These are phyloP conservation scores for Hylodesmum podocarpum DNA, from an alignment of 306 rosid genomes.

Conservation along the genomic window DNA sequence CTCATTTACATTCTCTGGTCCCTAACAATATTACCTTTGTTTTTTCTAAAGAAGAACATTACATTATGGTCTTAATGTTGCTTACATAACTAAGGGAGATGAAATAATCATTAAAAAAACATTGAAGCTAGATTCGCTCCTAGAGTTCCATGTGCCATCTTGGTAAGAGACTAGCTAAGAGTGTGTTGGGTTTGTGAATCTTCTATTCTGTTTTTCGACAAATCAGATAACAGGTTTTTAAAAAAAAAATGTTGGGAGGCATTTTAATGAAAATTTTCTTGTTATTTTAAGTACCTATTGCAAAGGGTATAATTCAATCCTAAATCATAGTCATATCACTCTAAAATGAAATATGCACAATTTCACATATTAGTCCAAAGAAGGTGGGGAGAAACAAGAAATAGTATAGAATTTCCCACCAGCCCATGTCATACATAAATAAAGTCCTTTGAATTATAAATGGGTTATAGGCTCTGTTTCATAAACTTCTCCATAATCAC, in stretches of 20 bases:
- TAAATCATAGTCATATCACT: slow-evolving; percentile 1
- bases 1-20: too few relatives aligned
- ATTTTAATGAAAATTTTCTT: background rate
- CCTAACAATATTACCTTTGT: too few relatives aligned
- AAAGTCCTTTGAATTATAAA: background rate
- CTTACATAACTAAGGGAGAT: background rate
- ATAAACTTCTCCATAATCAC: background rate
- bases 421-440: slow-evolving; percentile 6
- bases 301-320: background rate
- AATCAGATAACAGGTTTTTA: background rate
- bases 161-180: background rate
- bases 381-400: slow-evolving; percentile 6
- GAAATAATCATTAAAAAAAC: background rate
- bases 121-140: background rate
- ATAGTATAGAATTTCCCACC: background rate
- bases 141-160: background rate
- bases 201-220: background rate
- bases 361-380: background rate
- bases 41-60: too few relatives aligned
- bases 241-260: background rate
- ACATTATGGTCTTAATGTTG: background rate
- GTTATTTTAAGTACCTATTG: background rate
- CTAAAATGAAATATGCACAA: background rate
- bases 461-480: background rate
- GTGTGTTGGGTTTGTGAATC: background rate